Base-by-base conservation (phyloP, 495 filamentous ascomycete genomes). In the Oidiodendron maius region DNA sequence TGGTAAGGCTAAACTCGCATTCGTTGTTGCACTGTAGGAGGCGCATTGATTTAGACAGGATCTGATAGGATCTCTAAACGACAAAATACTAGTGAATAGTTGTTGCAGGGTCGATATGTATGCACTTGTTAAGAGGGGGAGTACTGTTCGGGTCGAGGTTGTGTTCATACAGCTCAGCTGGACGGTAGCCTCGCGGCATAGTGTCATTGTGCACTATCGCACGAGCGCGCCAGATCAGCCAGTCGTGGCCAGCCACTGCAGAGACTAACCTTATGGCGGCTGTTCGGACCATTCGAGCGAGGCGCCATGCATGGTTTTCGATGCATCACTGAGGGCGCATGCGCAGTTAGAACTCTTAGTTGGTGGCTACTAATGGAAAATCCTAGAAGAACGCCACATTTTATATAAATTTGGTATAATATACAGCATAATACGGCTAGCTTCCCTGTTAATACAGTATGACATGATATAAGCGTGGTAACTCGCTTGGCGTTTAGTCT, bases 171-270 rank as follows among this genome's bases (percentile, higher is more conserved):
- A 22, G 22, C 42, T 32, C 21, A 45, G 42, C 42, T 45, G 42
- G 23, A 45, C 20, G 42, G 17, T 26, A 45, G 42, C 42, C 42
- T 45, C 42, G 42, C 17, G 23, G 40, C 40, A 44, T 44, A 26
- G 18, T 6, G 39, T 42, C 28, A 8, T 32, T 13, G 42, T 45
- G 28, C 42, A 45, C 11, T 26, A 32, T 32, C 42, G 20, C 34
- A 9, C 42, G 24, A 28, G 18, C 22, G 42, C 42, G 24, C 42
- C 20, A 45, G 23, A 45, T 26, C 23, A 32, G 42, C 42, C 23
- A 24, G 22, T 35, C 42, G 42, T n/a, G n/a, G n/a, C n/a, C n/a
- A n/a, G n/a, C n/a, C n/a, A n/a, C n/a, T n/a, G n/a, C n/a, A n/a
- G n/a, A 4, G 20, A 26, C 21, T 24, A 17, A 15, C 42, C 42